Evolutionary conservation across 148 eudicot species (phyloP), one percentile per base, ranked within the genome.

Genomic region (Spergularia marina): DNA sequence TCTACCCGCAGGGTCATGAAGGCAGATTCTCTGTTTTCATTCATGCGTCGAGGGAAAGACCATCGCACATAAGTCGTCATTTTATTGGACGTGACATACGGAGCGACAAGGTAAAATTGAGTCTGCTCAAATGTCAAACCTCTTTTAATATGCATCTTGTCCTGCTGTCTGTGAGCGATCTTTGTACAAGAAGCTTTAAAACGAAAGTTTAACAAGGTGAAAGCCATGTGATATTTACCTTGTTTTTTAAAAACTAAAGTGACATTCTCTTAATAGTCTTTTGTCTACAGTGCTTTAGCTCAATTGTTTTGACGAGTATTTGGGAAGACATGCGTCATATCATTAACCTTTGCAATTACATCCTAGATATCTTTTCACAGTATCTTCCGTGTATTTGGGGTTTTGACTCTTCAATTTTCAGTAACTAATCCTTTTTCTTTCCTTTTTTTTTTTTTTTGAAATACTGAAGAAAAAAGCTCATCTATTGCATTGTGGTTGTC

Each of bases 1-100:
- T 18, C 47, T 25, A 61, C 53, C 61, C 49, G 15, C 82, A 87
- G 90, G 90, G 90, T 72, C 88, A 87, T 77, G 90, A 87, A 71
- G 90, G 80, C 65, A 85, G 88, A 80, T 87, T 87, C 67, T 82
- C 88, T 70, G 83, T 87, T 59, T 85, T 71, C 82, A 84, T 87
- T 56, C 90, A 87, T 79, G 86, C 90, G 55, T 87, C 90, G 61
- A 83, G 83, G 75, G 88, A 83, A 73, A 82, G 75, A 75, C 79
- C 86, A 2, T 60, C 40, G 65, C 90, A 85, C 72, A 74, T 79
- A 21, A 87, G 90, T 78, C 88, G 81, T 55, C 71, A 85, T 73
- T 87, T 87, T 76, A 73, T 74, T 64, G 90, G 88, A 51, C 80
- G 90, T 9, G 85, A 87, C 47, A 79, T 87, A 34, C 83, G 79